Evolutionary conservation across 2,329 filamentous ascomycete genomes (phyloP), one percentile per base, ranked within the genome.

Genomic region (Fusarium devonianum): DNA sequence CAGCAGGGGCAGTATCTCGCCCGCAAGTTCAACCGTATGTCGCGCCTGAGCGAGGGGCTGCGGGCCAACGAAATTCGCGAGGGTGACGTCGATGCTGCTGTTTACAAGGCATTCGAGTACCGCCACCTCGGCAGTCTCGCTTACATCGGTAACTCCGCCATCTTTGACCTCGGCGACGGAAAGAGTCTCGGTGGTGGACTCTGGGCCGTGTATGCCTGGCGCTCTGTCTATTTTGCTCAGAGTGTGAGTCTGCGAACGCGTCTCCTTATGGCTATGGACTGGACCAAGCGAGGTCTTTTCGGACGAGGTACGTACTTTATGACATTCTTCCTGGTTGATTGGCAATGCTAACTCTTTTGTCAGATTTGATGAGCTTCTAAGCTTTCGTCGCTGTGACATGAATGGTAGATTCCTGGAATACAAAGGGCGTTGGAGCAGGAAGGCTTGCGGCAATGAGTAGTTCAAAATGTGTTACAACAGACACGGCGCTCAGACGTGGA

Each of bases 151-250:
- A 99, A 99, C 71, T 92, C 92, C 7, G 94, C 94, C 4, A 87
- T 99, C 29, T 99, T 99, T 66, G 94, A 99, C 69, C 84, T 94
- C 43, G 84, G 84, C 7, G 83, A 87, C 32, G 92, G 91, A 1
- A 82, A 88, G 78, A 92, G 81, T 63, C 75, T 94, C 48, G 85
- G 85, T 2, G 94, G 94, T 39, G 94, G 94, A 0, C 73, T 99
- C 34, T 82, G 95, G 80, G 94, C 92, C 0, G 93, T 97, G 37
- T 99, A 99, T 71, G 84, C 96, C 23, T 99, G 94, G 94, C 80
- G 94, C 55, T 92, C 90, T 58, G 88, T 97, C 11, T 99, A 99
- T 74, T 99, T 99, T 76, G 92, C 94, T 10, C 91, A 99, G 78
- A 96, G 91, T 67, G 94, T 99, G 36, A 97, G 92, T 72, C 81